Base-by-base conservation (phyloP, 495 filamentous ascomycete genomes). In the Mycothermus thermophilus region DNA sequence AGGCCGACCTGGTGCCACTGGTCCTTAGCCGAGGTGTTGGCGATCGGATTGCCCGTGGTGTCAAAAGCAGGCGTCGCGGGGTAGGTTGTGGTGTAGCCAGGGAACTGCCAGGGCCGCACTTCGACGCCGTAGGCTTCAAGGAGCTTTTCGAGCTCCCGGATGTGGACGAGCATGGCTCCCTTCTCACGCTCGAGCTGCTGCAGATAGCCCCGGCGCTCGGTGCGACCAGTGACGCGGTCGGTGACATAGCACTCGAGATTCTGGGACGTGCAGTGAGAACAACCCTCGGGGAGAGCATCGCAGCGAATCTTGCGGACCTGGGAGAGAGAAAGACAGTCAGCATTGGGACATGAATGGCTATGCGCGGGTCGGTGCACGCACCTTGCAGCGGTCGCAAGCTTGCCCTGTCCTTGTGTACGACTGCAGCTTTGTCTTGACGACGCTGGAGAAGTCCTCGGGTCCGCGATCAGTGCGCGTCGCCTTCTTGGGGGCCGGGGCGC, bases 371-470 rank as follows among this genome's bases (percentile, higher is more conserved):
- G n/a, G n/a, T n/a, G n/a, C 14, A 24, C 27, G 15, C 23, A 50
- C 84, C 68, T 85, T 85, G 66, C 86, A 94, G 32, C 86, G 69
- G 50, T 93, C 86, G 66, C 86, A 94, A 4, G 86, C 86, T 53
- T 90, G 84, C 3, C 82, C 80, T 0, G 81, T 90, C 12, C 83
- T 68, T 13, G 69, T 75, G 32, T 75, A 77, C 13, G 66, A 68
- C 40, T 66, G 64, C 32, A 77, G 55, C 47, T 71, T 72, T 56
- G 69, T 75, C 60, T 71, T 74, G 23, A 83, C 75, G 30, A 70
- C 66, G 37, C 62, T 71, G 3, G 79, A 82, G 44, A 80, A 81
- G 31, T 83, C 74, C 17, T 73, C 69, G 23, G 70, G 53, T 21
- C 49, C 48, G 35, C 59, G 63, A 29, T 69, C 65, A n/a, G 65